Evolutionary conservation across 768 basidiomycete genomes (phyloP).

Genomic region (Trametes elegans): DNA sequence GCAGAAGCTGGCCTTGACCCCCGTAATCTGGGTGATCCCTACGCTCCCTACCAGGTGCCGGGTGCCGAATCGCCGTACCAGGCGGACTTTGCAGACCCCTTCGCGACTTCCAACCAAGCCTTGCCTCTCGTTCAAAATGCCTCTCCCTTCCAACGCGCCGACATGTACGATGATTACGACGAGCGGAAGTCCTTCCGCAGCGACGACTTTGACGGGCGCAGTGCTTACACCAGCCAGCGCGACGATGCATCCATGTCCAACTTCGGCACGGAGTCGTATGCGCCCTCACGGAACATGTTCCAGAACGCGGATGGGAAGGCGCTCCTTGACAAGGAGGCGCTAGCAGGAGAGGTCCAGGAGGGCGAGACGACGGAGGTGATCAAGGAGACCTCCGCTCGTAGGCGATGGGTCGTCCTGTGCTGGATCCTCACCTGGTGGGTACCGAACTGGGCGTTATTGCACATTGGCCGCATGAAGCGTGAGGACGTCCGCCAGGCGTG

Average conservation of each 20-base stretch:
- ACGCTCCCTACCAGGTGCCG: slow-evolving; percentile 70
- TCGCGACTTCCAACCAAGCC: slow-evolving; percentile 60
- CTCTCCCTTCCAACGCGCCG: slow-evolving; percentile 77
- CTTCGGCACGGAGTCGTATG: slow-evolving; percentile 90
- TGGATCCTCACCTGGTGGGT: slow-evolving; percentile 94
- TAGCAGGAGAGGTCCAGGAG: slow-evolving; percentile 83
- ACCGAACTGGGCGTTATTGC: slow-evolving; percentile 65
- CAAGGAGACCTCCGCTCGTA: slow-evolving; percentile 76
- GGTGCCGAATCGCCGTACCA: slow-evolving; percentile 43
- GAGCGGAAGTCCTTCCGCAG: slow-evolving; percentile 70
- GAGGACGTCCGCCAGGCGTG: slow-evolving; percentile 93
- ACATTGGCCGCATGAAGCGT: slow-evolving; percentile 90
- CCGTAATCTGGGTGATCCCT: slow-evolving; percentile 60
- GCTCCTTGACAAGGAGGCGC: slow-evolving; percentile 73
- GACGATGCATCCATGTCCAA: slow-evolving; percentile 81
- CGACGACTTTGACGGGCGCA: slow-evolving; percentile 80
- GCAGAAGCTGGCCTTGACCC: slow-evolving; percentile 60
- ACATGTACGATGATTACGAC: slow-evolving; percentile 73
- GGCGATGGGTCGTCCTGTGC: slow-evolving; percentile 84
- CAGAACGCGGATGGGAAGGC: slow-evolving; percentile 74
- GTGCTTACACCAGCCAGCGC: slow-evolving; percentile 71
- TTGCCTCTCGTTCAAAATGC: slow-evolving; percentile 84
- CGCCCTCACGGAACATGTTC: slow-evolving; percentile 96
- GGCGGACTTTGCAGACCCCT: slow-evolving; percentile 50
- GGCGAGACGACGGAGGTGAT: slow-evolving; percentile 87